Conservation (phyloP, 352 stramenopile species). For the Globisporangium spinosum region DNA sequence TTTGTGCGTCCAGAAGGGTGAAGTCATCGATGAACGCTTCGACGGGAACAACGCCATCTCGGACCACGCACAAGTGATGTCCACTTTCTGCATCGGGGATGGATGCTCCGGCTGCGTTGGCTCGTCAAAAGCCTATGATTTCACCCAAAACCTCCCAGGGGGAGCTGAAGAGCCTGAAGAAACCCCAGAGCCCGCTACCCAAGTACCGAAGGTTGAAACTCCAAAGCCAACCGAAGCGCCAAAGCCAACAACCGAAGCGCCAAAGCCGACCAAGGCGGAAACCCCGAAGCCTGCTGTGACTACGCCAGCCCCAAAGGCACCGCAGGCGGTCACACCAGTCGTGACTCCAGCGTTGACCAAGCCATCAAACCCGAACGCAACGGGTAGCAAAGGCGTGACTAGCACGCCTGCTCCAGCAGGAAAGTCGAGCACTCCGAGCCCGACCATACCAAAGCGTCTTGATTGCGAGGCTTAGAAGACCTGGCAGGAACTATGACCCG, state of each 20-base stretch:
- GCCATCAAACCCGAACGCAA: not conserved
- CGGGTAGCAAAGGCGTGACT: not conserved
- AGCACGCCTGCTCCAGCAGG: not conserved
- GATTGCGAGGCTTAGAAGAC: not conserved
- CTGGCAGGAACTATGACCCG: not conserved
- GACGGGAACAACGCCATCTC: conserved; percentile 18
- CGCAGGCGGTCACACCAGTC: not conserved
- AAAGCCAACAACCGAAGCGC: not conserved
- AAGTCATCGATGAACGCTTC: conserved; percentile 18
- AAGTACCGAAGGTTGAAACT: not conserved
- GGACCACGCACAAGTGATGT: conserved; percentile 18
- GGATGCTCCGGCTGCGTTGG: conserved; percentile 12
- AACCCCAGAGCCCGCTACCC: not conserved
- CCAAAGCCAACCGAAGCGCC: not conserved
- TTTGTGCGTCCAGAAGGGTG: conserved; percentile 17
- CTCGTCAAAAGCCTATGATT: not conserved
- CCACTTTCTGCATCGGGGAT: conserved; percentile 17
- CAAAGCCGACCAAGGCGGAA: conserved; percentile 6
- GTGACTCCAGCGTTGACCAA: conserved; percentile 1
- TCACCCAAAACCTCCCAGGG: not conserved
- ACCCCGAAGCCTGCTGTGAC: not conserved
- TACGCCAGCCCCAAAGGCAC: not conserved
- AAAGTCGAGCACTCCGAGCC: not conserved
- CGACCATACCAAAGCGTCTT: not conserved
- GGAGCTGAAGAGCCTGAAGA: not conserved